Percentiles rank a stretch among this genome's conserved stretches.
Evolutionary conservation across 805 yeast genomes (phyloP).

Genomic region (Candida jianshihensis): DNA sequence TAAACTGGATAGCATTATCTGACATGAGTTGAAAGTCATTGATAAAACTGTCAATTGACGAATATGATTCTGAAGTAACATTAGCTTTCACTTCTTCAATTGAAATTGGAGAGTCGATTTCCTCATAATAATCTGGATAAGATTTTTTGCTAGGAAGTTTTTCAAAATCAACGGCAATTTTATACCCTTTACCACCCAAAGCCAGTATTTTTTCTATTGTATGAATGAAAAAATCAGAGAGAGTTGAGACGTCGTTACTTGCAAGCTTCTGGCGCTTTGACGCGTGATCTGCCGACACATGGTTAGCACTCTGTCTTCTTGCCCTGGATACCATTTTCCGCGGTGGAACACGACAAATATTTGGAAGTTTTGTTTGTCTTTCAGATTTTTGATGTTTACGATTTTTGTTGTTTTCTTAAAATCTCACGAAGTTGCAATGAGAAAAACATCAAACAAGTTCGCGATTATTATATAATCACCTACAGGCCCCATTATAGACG

Average conservation of each 20-base stretch:
- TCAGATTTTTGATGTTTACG: background rate
- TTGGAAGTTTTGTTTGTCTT: background rate
- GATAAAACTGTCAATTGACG: slow-evolving; percentile 34
- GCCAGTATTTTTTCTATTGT: slow-evolving; percentile 28
- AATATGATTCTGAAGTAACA: slow-evolving; percentile 30
- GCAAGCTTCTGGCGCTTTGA: slow-evolving; percentile 14
- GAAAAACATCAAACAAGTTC: too few relatives aligned
- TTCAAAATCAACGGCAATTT: slow-evolving; percentile 42
- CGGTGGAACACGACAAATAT: background rate
- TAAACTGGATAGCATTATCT: slow-evolving; percentile 65
- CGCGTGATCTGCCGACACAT: background rate
- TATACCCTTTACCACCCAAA: slow-evolving; percentile 29
- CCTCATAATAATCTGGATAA: slow-evolving; percentile 74
- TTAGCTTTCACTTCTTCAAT: slow-evolving; percentile 55
- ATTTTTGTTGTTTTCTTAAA: too few relatives aligned
- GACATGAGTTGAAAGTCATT: slow-evolving; percentile 63
- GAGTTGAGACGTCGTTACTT: slow-evolving; percentile 11
- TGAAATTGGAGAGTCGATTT: slow-evolving; percentile 61
- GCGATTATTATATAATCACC: too few relatives aligned
- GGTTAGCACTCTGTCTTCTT: background rate
- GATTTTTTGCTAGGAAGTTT: slow-evolving; percentile 66
- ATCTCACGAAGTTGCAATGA: too few relatives aligned
- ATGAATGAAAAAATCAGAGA: slow-evolving; percentile 23
- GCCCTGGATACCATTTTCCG: background rate
- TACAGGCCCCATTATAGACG: too few relatives aligned